Conservation (phyloP, 768 basidiomycete genomes). For the Leucosporidium yakuticum region DNA sequence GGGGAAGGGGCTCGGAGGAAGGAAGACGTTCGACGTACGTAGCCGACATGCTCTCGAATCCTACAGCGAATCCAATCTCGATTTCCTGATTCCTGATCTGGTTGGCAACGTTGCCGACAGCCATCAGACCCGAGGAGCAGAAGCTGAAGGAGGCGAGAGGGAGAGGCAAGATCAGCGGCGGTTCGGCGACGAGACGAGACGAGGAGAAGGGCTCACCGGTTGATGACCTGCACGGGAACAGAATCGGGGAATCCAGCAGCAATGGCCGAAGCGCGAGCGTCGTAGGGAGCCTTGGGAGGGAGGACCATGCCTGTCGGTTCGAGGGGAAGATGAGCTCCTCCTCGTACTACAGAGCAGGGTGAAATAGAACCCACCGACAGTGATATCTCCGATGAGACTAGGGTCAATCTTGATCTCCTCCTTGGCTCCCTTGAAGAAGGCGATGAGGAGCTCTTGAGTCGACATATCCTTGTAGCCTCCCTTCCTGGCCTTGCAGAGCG, state of each 20-base stretch:
- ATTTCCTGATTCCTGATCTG: conserved; percentile 73
- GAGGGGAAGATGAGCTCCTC: neutral
- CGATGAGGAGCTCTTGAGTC: conserved; percentile 32
- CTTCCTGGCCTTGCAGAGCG: conserved; percentile 83
- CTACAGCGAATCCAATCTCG: conserved; percentile 78
- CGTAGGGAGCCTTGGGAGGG: conserved; percentile 71
- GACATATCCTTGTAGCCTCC: conserved; percentile 80
- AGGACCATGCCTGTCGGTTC: conserved; percentile 65
- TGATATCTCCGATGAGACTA: conserved; percentile 71
- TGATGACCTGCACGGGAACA: conserved; percentile 69
- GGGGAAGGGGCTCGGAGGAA: neutral
- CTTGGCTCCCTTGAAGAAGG: conserved; percentile 27
- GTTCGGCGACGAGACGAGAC: too few relatives aligned
- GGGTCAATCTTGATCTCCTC: conserved; percentile 55
- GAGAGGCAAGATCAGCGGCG: too few relatives aligned
- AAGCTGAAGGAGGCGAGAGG: conserved; percentile 45
- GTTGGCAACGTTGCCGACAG: conserved; percentile 74
- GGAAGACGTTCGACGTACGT: conserved; percentile 33
- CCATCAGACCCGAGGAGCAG: conserved; percentile 79
- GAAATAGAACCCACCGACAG: conserved; percentile 35
- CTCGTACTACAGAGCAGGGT: too few relatives aligned
- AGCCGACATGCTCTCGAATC: conserved; percentile 83
- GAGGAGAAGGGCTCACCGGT: conserved; percentile 48
- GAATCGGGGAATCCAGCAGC: conserved; percentile 73
- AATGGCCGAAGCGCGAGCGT: conserved; percentile 79